Percentiles rank a stretch among this genome's conserved stretches.
These are phyloP conservation scores for Schoenoplectus tabernaemontani DNA, from an alignment of 202 grass and related monocot genomes.

Conservation along the genomic window DNA sequence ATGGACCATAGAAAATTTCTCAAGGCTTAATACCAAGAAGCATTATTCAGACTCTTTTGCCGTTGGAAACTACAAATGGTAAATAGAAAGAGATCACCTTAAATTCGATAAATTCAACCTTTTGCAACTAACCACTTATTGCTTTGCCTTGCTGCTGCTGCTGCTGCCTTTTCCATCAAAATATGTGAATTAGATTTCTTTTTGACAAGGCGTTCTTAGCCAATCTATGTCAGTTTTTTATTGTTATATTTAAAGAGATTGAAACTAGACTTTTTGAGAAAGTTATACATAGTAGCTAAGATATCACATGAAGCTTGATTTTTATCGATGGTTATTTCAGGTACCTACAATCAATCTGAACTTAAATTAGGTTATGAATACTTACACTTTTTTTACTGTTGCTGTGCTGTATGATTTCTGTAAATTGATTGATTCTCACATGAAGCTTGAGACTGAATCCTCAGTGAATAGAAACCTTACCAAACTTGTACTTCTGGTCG, in stretches of 20 bases:
- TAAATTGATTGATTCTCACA: background rate
- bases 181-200: background rate
- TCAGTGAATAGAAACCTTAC: background rate
- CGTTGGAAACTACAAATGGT: slow-evolving; percentile 81
- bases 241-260: background rate
- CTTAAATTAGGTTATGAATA: background rate
- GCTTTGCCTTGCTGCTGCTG: background rate
- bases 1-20: slow-evolving; percentile 78
- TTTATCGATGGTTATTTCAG: background rate
- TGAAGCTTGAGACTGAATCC: background rate
- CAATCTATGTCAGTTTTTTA: background rate
- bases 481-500: background rate
- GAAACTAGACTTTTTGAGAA: background rate
- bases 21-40: slow-evolving; percentile 62
- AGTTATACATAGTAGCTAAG: background rate
- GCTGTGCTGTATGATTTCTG: background rate
- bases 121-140: background rate
- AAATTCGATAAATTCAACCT: background rate
- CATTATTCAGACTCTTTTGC: slow-evolving; percentile 69
- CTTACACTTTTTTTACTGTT: background rate
- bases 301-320: background rate
- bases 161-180: background rate
- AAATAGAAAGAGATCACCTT: slow-evolving; percentile 17
- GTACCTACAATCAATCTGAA: background rate
- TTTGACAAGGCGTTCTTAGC: background rate